phyloP scores from a whole-genome alignment of 1,139 yeast genomes.

The Protomyces inundatus region DNA sequence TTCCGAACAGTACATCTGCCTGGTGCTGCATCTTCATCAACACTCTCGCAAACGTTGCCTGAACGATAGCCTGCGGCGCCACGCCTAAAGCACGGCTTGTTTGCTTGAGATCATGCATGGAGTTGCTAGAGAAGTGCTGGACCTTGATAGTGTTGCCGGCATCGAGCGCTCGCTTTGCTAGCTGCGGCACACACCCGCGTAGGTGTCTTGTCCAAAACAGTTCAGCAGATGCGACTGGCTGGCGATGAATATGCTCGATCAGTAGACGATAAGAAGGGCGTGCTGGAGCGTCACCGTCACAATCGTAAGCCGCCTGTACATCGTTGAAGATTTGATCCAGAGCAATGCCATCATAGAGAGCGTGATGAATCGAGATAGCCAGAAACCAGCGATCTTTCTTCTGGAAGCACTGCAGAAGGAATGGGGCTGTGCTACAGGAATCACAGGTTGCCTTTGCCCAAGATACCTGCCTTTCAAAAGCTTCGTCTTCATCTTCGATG shows the following conservation, averaged over 20 bases:
- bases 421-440: neutral
- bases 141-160: neutral
- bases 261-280: slow-evolving; percentile 8
- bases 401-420: neutral
- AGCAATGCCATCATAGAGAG: slow-evolving; percentile 24
- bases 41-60: slow-evolving; percentile 30
- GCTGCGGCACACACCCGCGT: neutral
- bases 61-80: slow-evolving; percentile 32
- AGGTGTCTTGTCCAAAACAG: neutral
- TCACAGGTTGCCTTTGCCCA: too few species aligned
- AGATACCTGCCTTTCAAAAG: neutral
- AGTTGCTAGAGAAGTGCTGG: slow-evolving; percentile 2
- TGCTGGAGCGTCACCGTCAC: neutral
- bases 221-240: neutral
- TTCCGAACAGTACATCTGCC: slow-evolving; percentile 30
- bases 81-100: slow-evolving; percentile 16
- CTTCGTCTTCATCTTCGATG: neutral
- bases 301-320: neutral
- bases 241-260: slow-evolving; percentile 2
- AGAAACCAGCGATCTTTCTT: slow-evolving; percentile 21
- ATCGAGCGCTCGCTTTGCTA: neutral
- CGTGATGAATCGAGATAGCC: slow-evolving; percentile 32
- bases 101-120: neutral
- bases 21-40: slow-evolving; percentile 24
- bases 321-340: slow-evolving; percentile 3